phyloP scores from a whole-genome alignment of 805 yeast species.

The Dipodascus geniculatus region DNA sequence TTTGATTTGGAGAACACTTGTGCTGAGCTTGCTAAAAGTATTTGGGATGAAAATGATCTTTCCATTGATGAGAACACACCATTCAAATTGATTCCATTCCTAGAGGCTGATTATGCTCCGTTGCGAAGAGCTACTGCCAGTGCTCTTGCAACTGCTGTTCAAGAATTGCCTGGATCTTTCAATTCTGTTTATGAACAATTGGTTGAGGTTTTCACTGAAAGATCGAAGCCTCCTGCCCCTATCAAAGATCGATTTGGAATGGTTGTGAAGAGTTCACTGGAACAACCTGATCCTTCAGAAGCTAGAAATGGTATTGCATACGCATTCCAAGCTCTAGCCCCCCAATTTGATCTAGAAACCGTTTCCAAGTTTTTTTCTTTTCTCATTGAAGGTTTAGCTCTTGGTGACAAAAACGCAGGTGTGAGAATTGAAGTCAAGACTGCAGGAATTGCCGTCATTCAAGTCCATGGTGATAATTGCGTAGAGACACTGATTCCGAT shows the following conservation, averaged over 20 bases:
- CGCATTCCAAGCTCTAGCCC: constrained; percentile 45
- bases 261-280: constrained; percentile 39
- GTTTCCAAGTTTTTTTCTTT: constrained; percentile 50
- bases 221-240: constrained; percentile 66
- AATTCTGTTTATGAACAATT: constrained; percentile 32
- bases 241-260: constrained; percentile 71
- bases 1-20: constrained; percentile 60
- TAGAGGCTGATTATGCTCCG: constrained; percentile 49
- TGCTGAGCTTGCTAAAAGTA: constrained; percentile 57
- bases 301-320: constrained; percentile 72
- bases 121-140: constrained; percentile 62
- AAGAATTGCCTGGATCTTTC: constrained; percentile 25
- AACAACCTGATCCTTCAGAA: constrained; percentile 72
- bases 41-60: constrained; percentile 74
- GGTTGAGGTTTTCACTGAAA: constrained; percentile 43
- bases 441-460: constrained; percentile 72
- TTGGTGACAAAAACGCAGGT: constrained; percentile 60
- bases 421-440: constrained; percentile 79
- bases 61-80: constrained; percentile 36
- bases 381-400: constrained; percentile 42
- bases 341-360: constrained; percentile 26
- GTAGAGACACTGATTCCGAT: constrained; percentile 71
- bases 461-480: constrained; percentile 45
- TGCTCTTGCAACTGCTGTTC: constrained; percentile 51
- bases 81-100: constrained; percentile 34